Evolutionary conservation across 768 basidiomycete species (phyloP).

Genomic region (Tulasnella sp.): DNA sequence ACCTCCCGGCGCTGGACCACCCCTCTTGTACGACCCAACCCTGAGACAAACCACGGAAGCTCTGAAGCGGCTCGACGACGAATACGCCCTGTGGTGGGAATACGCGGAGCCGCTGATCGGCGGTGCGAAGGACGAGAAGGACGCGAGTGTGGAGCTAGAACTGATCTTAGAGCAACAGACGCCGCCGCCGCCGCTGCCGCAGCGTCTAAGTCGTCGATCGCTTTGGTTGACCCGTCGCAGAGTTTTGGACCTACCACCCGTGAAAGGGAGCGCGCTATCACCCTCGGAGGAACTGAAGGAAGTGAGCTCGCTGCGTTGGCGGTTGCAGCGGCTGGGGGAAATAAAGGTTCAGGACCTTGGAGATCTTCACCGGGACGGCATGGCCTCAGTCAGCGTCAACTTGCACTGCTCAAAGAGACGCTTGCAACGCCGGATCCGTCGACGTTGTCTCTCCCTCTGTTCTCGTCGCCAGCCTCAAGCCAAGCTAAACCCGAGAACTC

Average conservation of each 20-base stretch:
- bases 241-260: not conserved
- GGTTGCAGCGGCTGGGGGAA: not conserved
- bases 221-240: not conserved
- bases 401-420: conserved; percentile 75
- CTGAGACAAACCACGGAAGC: conserved; percentile 41
- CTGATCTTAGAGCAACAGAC: not conserved
- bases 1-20: conserved; percentile 41
- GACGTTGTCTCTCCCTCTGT: not conserved
- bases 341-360: conserved; percentile 44
- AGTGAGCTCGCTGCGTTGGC: conserved; percentile 5
- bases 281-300: conserved; percentile 29
- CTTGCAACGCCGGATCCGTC: conserved; percentile 47
- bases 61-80: conserved; percentile 52
- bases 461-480: not conserved
- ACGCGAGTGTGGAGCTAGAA: not conserved
- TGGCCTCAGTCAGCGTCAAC: conserved; percentile 77
- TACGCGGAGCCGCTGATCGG: conserved; percentile 83
- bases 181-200: no score
- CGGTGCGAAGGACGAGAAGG: conserved; percentile 40
- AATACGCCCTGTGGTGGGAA: conserved; percentile 84
- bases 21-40: conserved; percentile 54
- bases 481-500: conserved; percentile 4
- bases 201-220: not conserved
- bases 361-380: conserved; percentile 76
- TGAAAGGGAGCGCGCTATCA: conserved; percentile 62